Base-by-base conservation (phyloP, 306 rosid species). In the Lathyrus oleraceus region DNA sequence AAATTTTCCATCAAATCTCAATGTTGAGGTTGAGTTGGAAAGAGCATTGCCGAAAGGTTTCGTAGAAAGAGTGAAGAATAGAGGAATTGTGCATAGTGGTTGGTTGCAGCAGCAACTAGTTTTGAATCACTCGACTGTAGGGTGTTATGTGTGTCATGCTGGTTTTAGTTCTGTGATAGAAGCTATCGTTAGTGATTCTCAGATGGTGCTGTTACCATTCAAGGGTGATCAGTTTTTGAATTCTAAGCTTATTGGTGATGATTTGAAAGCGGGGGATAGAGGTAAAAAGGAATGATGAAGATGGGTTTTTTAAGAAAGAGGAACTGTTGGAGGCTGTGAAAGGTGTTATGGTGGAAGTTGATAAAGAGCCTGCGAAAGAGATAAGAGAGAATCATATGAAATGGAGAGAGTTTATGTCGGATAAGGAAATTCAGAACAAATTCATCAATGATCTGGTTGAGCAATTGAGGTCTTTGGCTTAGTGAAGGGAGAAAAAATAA, bases 221-320 rank as follows among this genome's bases (percentile, higher is more conserved):
- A 81, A 81, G 28, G 82, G 78, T 20, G 86, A 85, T 54, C 86
- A 85, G 70, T 72, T 81, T 61, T 64, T 81, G 43, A 85, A 81
- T 25, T 58, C 89, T 1, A 85, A 67, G 74, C 89, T 85, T 11
- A 28, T 81, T 2, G 69, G 73, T 1, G 10, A 40, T 1, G 80
- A 81, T 36, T 44, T 77, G 52, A 14, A 61, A 44, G 67, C 62
- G 17, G 88, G 88, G 86, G 8, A 73, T 85, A 1, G 84, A 78
- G 68, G 84, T 85, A 10, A 69, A 69, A 25, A 76, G 84, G 70
- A 78, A 69, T 3, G 82, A 75, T 0, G 78, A 76, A 5, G 84
- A 85, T 72, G 88, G 88, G 49, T 47, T 38, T 38, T 85, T 78
- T 61, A 11, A 51, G 14, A 81, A 81, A 42, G 80, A 79, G 25